Conservation (phyloP, 2,329 filamentous ascomycete genomes). For the Thelonectria blattea region DNA sequence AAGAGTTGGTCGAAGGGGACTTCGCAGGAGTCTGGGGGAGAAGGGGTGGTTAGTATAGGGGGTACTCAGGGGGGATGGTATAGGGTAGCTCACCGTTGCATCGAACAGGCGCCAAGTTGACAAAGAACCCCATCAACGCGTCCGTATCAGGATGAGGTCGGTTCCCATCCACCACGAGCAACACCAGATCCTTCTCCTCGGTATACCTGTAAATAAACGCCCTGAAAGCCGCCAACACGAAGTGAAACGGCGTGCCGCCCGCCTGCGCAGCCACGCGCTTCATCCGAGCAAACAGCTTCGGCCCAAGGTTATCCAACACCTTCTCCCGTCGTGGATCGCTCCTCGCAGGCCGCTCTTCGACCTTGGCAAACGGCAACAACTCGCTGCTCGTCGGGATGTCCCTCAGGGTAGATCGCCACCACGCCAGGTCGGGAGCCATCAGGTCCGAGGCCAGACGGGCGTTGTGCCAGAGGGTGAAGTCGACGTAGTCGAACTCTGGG, state of each 20-base stretch:
- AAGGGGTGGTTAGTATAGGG: too few species aligned
- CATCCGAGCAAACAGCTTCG: conserved; percentile 34
- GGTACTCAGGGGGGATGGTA: too few species aligned
- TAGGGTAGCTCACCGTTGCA: conserved; percentile 31
- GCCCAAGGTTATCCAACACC: conserved; percentile 30
- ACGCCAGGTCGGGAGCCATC: conserved; percentile 35
- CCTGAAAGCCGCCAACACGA: conserved; percentile 35
- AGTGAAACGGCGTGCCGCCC: conserved; percentile 35
- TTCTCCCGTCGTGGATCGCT: conserved; percentile 29
- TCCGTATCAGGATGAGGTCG: conserved; percentile 34
- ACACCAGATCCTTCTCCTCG: conserved; percentile 32
- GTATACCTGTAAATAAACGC: conserved; percentile 36
- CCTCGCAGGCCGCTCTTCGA: conserved; percentile 22
- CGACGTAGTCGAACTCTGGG: conserved; percentile 33
- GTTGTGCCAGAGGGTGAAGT: conserved; percentile 38
- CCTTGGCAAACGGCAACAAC: conserved; percentile 34
- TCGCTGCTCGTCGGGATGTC: conserved; percentile 29
- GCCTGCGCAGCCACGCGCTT: conserved; percentile 34
- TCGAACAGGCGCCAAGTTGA: conserved; percentile 35
- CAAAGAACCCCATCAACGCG: conserved; percentile 35
- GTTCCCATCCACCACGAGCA: conserved; percentile 37
- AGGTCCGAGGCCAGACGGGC: conserved; percentile 31
- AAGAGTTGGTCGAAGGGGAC: conserved; percentile 33
- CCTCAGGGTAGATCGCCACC: conserved; percentile 32
- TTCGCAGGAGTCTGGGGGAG: conserved; percentile 34